phyloP scores from a whole-genome alignment of 2,329 filamentous ascomycete genomes.

The Escovopsis sp. region DNA sequence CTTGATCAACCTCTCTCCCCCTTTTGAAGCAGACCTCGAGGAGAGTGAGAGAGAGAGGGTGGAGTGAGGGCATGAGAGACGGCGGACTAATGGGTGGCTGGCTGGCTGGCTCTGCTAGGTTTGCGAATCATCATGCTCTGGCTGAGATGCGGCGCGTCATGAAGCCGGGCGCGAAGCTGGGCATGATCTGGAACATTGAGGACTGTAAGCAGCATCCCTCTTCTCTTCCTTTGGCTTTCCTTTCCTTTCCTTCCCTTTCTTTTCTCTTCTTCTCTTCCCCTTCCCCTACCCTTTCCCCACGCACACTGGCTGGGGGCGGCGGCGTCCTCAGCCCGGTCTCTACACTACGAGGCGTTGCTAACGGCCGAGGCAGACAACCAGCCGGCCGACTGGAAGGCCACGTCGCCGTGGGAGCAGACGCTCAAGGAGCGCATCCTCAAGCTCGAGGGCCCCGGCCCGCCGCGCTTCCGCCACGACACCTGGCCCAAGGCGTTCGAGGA shows the following conservation, averaged over 20 bases:
- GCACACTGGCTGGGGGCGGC: no score
- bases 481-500: conserved; percentile 53
- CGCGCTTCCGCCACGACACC: conserved; percentile 48
- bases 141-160: conserved; percentile 53
- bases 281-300: no score
- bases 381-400: conserved; percentile 37
- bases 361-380: conserved; percentile 41
- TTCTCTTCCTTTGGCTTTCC: no score
- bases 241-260: neutral
- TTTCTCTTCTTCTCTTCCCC: neutral
- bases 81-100: no score
- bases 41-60: conserved; percentile 12
- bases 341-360: neutral
- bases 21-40: no score
- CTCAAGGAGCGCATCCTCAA: conserved; percentile 44
- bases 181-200: conserved; percentile 61
- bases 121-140: conserved; percentile 48
- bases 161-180: conserved; percentile 43
- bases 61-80: no score
- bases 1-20: no score
- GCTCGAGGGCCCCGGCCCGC: conserved; percentile 38
- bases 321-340: no score
- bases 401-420: conserved; percentile 45
- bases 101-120: conserved; percentile 28
- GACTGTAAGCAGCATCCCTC: conserved; percentile 37